Base-by-base conservation (phyloP, 495 filamentous ascomycete species). In the Pyronema domesticum region DNA sequence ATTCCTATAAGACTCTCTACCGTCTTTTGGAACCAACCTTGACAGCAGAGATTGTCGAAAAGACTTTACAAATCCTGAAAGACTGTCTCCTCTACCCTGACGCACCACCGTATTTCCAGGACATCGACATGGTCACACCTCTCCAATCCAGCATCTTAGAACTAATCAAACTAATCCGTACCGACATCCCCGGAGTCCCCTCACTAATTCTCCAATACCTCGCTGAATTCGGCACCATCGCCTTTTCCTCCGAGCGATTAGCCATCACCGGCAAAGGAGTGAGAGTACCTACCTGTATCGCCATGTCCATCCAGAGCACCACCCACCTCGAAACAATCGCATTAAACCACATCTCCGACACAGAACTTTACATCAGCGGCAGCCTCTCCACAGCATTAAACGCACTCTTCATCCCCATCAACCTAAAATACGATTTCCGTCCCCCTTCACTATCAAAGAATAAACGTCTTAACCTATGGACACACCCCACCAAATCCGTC, bases 41-140 rank as follows among this genome's bases (percentile, higher is more conserved):
- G 39, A 72, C 73, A 40, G 67, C 74, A 11, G 71, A 76, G 17
- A 74, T 79, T 37, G 75, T 87, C 11, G 71, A 73, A 15, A 70
- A 60, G 30, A 69, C 80, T 19, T 63, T 81, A 9, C 57, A 68
- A 7, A 71, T 80, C 55, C 64, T 85, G 23, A 69, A 67, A 63
- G 68, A 67, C 68, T 88, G 81, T 61, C 78, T 70, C 59, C 74
- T 68, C 70, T 83, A 69, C 64, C 91, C 87, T 4, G 80, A 85
- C 19, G 76, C 77, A n/a, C 76, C 81, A 1, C 70, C 76, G 13
- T 95, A 95, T 62, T 80, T 83, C 36, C 79, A 78, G 36, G 91
- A 95, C 68, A 72, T 87, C n/a, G 89, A 95, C 50, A 80, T 79
- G 54, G 73, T 84, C 55, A 95, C 88, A 1, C 74, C 78, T 7